phyloP scores from a whole-genome alignment of 768 basidiomycete species.

The Vararia minispora region DNA sequence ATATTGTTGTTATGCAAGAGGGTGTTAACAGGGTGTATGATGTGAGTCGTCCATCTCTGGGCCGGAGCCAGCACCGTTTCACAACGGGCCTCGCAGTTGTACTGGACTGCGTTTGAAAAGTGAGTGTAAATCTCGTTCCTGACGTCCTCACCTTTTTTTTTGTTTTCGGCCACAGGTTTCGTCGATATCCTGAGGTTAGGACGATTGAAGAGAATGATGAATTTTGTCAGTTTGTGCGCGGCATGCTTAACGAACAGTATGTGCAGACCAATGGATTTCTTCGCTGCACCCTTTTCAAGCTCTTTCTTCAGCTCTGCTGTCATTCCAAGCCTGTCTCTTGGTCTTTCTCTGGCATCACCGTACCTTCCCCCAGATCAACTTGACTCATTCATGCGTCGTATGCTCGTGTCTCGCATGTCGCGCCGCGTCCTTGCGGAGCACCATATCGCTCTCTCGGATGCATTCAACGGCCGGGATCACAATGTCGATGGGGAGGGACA shows the following conservation, averaged over 20 bases:
- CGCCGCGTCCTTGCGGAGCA: slow-evolving; percentile 84
- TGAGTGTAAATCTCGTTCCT: too few relatives aligned
- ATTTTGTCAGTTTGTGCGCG: slow-evolving; percentile 64
- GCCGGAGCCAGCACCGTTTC: background rate
- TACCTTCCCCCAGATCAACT: slow-evolving; percentile 68
- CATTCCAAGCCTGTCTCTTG: slow-evolving; percentile 74
- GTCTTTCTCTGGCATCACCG: slow-evolving; percentile 75
- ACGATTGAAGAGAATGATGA: slow-evolving; percentile 62
- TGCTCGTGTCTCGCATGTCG: slow-evolving; percentile 86
- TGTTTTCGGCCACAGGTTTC: slow-evolving; percentile 19
- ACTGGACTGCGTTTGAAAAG: slow-evolving; percentile 85
- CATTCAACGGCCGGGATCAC: slow-evolving; percentile 25
- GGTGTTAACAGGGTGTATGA: slow-evolving; percentile 77
- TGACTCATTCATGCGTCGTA: slow-evolving; percentile 82
- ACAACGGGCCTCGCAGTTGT: slow-evolving; percentile 39
- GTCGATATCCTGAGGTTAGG: slow-evolving; percentile 62
- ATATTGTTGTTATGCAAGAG: slow-evolving; percentile 79
- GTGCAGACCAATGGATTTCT: slow-evolving; percentile 16
- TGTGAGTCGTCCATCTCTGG: slow-evolving; percentile 29
- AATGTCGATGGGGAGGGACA: slow-evolving; percentile 29
- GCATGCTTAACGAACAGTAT: slow-evolving; percentile 68
- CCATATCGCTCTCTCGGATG: slow-evolving; percentile 70
- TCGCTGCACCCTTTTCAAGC: background rate
- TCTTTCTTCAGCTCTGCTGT: slow-evolving; percentile 44
- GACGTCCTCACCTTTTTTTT: too few relatives aligned